Conservation (phyloP, 371 early-diverging fungal species). For the Coemansia sp. region DNA sequence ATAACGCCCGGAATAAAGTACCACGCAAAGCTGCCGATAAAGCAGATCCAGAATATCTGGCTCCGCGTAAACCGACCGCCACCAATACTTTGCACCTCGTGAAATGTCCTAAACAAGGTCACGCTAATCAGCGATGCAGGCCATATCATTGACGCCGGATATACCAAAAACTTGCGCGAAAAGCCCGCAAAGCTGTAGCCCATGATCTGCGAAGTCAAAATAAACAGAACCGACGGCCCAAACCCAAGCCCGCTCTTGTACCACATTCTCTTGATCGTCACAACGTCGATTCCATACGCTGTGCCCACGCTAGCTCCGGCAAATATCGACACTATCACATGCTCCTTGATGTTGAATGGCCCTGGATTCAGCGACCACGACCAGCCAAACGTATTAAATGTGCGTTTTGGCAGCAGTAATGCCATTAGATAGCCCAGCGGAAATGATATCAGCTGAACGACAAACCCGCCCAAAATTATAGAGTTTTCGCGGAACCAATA, state of each 20-base stretch:
- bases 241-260: conserved; percentile 63
- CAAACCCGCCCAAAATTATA: conserved; percentile 57
- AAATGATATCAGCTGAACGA: conserved; percentile 63
- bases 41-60: conserved; percentile 64
- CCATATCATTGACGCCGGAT: conserved; percentile 86
- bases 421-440: conserved; percentile 69
- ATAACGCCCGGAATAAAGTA: conserved; percentile 79
- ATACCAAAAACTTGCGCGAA: conserved; percentile 72
- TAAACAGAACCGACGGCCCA: conserved; percentile 58
- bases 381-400: conserved; percentile 49
- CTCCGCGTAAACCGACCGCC: conserved; percentile 53
- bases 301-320: conserved; percentile 63
- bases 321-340: conserved; percentile 72
- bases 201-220: conserved; percentile 71
- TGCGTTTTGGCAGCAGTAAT: conserved; percentile 53
- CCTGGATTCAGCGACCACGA: conserved; percentile 72
- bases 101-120: conserved; percentile 72
- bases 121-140: conserved; percentile 69
- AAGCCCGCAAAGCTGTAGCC: conserved; percentile 86
- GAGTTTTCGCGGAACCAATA: conserved; percentile 67
- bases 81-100: conserved; percentile 61
- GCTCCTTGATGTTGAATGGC: conserved; percentile 85
- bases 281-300: conserved; percentile 74
- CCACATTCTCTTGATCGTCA: conserved; percentile 60
- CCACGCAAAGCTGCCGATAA: conserved; percentile 57